Base-by-base conservation (phyloP, 164 flowering plant species). In the Umbellularia californica region DNA sequence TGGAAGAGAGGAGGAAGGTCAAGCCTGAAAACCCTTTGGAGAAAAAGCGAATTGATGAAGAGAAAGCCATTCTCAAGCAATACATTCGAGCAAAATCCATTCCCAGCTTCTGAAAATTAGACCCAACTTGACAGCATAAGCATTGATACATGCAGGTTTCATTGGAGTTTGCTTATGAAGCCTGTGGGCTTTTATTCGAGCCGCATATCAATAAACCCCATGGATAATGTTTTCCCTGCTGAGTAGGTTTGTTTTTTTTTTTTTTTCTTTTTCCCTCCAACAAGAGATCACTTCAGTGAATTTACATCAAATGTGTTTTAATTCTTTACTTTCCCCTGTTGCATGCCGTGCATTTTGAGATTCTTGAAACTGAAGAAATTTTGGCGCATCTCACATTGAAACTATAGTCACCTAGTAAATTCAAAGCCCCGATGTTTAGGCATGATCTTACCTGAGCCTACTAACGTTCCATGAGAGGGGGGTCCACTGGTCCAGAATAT, bases 1-100 rank as follows among this genome's bases (percentile, higher is more conserved):
- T 92, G 82, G 98, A 89, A 78, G 97, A 91, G 87, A 94, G 89
- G 84, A 89, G 97, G 79, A 94, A 89, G 77, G 47, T 84, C 62
- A 88, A 89, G 76, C 85, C 95, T 55, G 87, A 74, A 63, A 84
- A 87, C 79, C 78, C 77, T 11, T 84, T 84, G 77, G 97, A 91
- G 87, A 90, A 86, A 83, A 91, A 88, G 52, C 87, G 76, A 41
- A 81, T 89, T 58, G 98, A 94, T 76, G 97, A 89, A 81, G 98
- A 92, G 77, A 95, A 95, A 78, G 91, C 91, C 73, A 79, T 92
- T 78, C 90, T 95, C 25, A 92, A 92, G 74, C 89, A 88, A 73
- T 91, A 85, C 68, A 87, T 94, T 41, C 85, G 90, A 33, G 82
- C 87, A 55, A 79, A 90, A 69, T 87, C 91, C 50, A 73, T 91